Conservation (phyloP, 257 asterid genomes). For the Forsythia suspensa region DNA sequence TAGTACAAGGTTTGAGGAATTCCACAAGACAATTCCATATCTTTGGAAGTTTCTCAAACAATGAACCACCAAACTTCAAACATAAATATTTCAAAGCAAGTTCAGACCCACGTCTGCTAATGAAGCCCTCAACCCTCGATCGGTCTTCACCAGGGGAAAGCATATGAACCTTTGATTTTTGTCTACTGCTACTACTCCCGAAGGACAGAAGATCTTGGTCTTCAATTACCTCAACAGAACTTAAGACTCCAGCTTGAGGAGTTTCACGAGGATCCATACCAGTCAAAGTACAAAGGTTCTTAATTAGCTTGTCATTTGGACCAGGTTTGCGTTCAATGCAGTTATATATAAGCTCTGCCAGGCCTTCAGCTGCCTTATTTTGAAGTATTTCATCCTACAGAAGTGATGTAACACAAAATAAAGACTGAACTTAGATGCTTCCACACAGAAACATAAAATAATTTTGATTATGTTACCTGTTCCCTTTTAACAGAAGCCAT, state of each 20-base stretch:
- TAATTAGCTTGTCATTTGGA: constrained; percentile 92
- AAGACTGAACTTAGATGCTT: constrained; percentile 22
- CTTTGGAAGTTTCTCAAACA: constrained; percentile 88
- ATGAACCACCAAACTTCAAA: constrained; percentile 72
- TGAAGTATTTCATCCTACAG: constrained; percentile 94
- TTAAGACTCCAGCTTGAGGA: constrained; percentile 85
- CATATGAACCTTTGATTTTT: constrained; percentile 68
- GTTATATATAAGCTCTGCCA: constrained; percentile 84
- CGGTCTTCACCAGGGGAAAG: constrained; percentile 84
- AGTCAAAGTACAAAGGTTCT: constrained; percentile 75
- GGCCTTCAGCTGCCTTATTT: constrained; percentile 90
- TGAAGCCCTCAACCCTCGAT: constrained; percentile 79
- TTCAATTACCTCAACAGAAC: constrained; percentile 82
- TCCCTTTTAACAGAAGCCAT: constrained; percentile 95
- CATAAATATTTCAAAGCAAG: constrained; percentile 88
- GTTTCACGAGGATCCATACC: constrained; percentile 99
- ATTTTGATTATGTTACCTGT: constrained; percentile 56
- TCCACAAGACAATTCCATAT: constrained; percentile 97
- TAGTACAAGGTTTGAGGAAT: constrained; percentile 77
- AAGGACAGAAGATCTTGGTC: constrained; percentile 82
- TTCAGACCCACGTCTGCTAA: constrained; percentile 96
- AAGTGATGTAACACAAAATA: constrained; percentile 28
- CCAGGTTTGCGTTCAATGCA: constrained; percentile 92
- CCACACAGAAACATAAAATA: background rate
- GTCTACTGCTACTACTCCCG: constrained; percentile 58